Conservation (phyloP, 495 filamentous ascomycete species). For the Hypoxylon trugodes region DNA sequence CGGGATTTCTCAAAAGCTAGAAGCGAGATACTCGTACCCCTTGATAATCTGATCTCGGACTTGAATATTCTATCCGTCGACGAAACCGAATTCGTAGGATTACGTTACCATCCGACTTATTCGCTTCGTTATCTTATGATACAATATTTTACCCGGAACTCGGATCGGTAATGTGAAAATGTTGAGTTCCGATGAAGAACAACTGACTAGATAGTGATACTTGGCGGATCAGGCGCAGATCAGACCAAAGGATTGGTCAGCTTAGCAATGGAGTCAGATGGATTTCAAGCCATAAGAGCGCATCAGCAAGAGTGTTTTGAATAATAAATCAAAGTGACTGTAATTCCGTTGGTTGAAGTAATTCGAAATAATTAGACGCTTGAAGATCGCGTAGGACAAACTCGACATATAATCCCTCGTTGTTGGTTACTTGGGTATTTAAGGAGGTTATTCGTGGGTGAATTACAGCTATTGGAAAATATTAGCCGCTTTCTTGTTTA, state of each 20-base stretch:
- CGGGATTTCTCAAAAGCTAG: too few species aligned
- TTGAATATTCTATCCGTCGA: too few species aligned
- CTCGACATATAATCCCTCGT: not conserved
- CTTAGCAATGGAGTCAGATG: conserved; percentile 12
- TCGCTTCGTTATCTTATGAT: too few species aligned
- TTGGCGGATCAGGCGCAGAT: conserved; percentile 5
- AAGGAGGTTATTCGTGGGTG: too few species aligned
- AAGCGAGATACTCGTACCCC: too few species aligned
- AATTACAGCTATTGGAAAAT: not conserved
- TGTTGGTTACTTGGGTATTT: too few species aligned
- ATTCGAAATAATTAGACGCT: not conserved
- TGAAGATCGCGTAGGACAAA: conserved; percentile 6
- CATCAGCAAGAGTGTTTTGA: not conserved
- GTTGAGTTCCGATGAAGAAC: too few species aligned
- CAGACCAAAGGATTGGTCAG: conserved; percentile 8
- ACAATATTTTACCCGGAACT: too few species aligned
- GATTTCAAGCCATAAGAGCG: conserved; percentile 8
- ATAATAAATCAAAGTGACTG: not conserved
- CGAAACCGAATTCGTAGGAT: too few species aligned
- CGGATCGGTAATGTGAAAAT: too few species aligned
- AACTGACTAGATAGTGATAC: conserved; percentile 7
- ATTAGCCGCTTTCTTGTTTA: conserved; percentile 16
- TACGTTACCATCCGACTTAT: too few species aligned
- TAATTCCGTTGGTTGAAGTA: conserved; percentile 10
- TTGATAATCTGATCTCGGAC: too few species aligned